These are phyloP conservation scores for Suillus variegatus DNA, from an alignment of 768 basidiomycete species.

Conservation along the genomic window DNA sequence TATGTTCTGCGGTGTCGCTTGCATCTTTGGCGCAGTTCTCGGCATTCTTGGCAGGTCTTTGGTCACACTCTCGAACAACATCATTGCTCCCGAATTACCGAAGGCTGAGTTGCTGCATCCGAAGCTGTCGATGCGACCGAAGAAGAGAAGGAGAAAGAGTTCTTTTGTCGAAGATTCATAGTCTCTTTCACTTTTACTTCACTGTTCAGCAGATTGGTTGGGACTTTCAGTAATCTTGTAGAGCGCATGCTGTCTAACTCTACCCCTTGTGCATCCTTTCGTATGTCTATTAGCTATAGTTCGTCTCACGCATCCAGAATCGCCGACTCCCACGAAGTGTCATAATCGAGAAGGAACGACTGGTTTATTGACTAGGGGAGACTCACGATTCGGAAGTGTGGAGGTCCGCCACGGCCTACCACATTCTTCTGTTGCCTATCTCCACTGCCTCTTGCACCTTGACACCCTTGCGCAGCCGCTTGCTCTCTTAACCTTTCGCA, in stretches of 20 bases:
- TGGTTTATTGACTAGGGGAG: no score
- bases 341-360: no score
- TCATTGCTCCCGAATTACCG: neutral
- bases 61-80: neutral
- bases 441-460: no score
- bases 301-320: no score
- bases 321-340: no score
- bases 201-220: neutral
- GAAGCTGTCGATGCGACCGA: neutral
- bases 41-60: slow-evolving; percentile 38
- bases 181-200: neutral
- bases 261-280: neutral
- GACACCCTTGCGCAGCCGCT: no score
- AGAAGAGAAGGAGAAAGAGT: slow-evolving; percentile 1
- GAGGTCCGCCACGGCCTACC: no score
- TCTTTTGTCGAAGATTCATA: neutral
- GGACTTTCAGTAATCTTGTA: neutral
- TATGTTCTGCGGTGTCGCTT: slow-evolving; percentile 56
- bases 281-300: no score
- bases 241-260: neutral
- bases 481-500: no score
- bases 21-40: slow-evolving; percentile 48
- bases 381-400: no score
- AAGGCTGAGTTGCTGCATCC: neutral
- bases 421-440: no score